A percentile compares a stretch with the other conserved stretches of the same genome.
These are phyloP conservation scores for Aspergillus asperescens DNA, from an alignment of 495 filamentous ascomycete genomes.

Conservation along the genomic window DNA sequence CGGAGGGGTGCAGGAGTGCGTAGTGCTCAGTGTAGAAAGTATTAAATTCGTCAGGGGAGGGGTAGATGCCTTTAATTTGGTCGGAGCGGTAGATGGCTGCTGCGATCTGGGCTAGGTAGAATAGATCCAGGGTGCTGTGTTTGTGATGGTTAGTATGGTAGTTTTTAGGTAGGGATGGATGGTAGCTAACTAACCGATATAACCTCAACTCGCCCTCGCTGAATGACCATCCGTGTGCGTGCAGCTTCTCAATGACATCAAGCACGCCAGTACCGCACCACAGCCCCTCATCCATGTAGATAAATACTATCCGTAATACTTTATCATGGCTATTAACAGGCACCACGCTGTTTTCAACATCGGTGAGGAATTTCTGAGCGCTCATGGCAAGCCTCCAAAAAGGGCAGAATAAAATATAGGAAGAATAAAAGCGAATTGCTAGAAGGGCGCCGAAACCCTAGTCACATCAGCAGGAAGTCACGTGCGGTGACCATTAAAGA, in stretches of 20 bases:
- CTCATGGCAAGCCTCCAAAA: too few species aligned
- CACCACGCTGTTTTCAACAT: conserved; percentile 18
- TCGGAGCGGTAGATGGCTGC: conserved; percentile 22
- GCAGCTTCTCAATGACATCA: conserved; percentile 21
- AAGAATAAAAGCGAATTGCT: too few species aligned
- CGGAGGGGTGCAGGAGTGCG: conserved; percentile 16
- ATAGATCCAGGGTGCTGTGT: conserved; percentile 23
- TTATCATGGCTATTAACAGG: conserved; percentile 19
- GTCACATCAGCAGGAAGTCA: too few species aligned
- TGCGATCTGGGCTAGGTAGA: conserved; percentile 24
- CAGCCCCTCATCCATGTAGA: conserved; percentile 19
- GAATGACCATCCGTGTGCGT: conserved; percentile 21
- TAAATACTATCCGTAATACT: conserved; percentile 20
- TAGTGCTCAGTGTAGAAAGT: conserved; percentile 5
- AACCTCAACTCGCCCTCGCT: conserved; percentile 21
- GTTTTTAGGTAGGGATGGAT: neutral
- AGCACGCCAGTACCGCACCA: conserved; percentile 18
- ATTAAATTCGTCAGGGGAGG: neutral
- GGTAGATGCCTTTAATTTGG: conserved; percentile 22
- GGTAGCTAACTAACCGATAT: conserved; percentile 19
- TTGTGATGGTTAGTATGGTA: conserved; percentile 12
- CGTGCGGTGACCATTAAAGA: too few species aligned
- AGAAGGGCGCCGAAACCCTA: too few species aligned
- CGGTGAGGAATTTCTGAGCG: conserved; percentile 18
- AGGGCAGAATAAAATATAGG: too few species aligned